Percentiles rank a stretch among this genome's conserved stretches.
phyloP scores from a whole-genome alignment of 179 eudicot species.

The Spinacia oleracea region DNA sequence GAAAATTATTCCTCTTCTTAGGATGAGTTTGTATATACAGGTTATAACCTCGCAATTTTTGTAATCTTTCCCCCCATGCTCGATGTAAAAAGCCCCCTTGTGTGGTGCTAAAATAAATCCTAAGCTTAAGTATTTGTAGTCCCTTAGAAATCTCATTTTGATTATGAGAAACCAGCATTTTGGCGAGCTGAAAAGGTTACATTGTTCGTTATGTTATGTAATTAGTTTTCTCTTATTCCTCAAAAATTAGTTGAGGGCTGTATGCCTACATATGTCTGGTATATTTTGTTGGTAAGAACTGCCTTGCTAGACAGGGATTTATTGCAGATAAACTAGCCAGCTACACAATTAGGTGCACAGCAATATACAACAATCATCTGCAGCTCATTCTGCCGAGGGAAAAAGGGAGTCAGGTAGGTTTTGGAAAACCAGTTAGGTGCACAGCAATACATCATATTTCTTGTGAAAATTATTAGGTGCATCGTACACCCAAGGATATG shows the following conservation, averaged over 20 bases:
- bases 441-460: too few species aligned
- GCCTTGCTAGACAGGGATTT: too few species aligned
- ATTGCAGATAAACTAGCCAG: too few species aligned
- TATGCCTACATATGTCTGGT: too few species aligned
- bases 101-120: background rate
- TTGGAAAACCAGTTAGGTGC: background rate
- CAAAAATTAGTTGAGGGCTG: too few species aligned
- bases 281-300: too few species aligned
- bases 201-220: background rate
- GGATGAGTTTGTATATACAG: slow-evolving; percentile 18
- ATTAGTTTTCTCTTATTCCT: background rate
- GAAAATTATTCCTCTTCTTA: background rate
- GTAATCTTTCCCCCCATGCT: background rate
- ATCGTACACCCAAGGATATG: too few species aligned
- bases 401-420: background rate
- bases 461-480: too few species aligned
- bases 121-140: background rate
- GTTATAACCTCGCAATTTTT: slow-evolving; percentile 14
- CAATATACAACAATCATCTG: too few species aligned
- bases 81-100: slow-evolving; percentile 6
- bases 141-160: background rate
- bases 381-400: too few species aligned
- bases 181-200: background rate
- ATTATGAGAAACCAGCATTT: background rate
- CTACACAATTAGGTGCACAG: too few species aligned